These are phyloP conservation scores for Pezicula neosporulosa DNA, from an alignment of 2,329 filamentous ascomycete genomes.

Conservation along the genomic window DNA sequence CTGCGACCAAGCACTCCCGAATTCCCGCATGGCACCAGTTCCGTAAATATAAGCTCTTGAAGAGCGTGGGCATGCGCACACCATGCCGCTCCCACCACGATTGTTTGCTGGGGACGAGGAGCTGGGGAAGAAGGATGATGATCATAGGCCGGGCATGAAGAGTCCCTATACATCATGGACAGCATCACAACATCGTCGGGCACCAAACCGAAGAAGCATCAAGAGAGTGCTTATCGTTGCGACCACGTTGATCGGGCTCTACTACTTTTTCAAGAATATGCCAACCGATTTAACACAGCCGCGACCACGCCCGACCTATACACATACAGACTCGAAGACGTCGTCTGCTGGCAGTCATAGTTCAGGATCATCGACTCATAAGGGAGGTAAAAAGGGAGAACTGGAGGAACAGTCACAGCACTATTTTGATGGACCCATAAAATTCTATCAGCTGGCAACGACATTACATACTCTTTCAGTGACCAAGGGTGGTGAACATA, in stretches of 20 bases:
- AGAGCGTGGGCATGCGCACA: slow-evolving; percentile 20
- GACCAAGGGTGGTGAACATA: slow-evolving; percentile 45
- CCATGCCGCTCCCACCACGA: slow-evolving; percentile 36
- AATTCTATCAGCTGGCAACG: slow-evolving; percentile 60
- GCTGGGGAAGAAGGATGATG: slow-evolving; percentile 63
- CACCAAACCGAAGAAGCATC: slow-evolving; percentile 48
- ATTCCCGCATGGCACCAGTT: slow-evolving; percentile 16
- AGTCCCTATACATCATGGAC: slow-evolving; percentile 25
- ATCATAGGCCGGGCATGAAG: slow-evolving; percentile 41
- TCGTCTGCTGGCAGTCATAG: slow-evolving; percentile 4
- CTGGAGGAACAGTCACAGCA: slow-evolving; percentile 29
- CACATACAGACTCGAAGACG: slow-evolving; percentile 15
- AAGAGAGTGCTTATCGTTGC: slow-evolving; percentile 48
- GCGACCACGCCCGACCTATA: slow-evolving; percentile 31
- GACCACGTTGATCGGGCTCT: slow-evolving; percentile 48
- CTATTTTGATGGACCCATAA: slow-evolving; percentile 67
- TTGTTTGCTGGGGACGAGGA: slow-evolving; percentile 54
- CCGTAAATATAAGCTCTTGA: slow-evolving; percentile 15
- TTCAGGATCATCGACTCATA: slow-evolving; percentile 2
- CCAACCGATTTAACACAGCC: slow-evolving; percentile 42
- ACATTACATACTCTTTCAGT: slow-evolving; percentile 58
- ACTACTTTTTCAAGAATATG: slow-evolving; percentile 63
- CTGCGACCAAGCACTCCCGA: not conserved
- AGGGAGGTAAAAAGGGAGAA: slow-evolving; percentile 7
- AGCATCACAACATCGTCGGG: slow-evolving; percentile 24